Percentiles rank a stretch among this genome's conserved stretches.
These are phyloP conservation scores for Tubosaeta brunneosetosa DNA, from an alignment of 768 basidiomycete genomes.

Conservation along the genomic window DNA sequence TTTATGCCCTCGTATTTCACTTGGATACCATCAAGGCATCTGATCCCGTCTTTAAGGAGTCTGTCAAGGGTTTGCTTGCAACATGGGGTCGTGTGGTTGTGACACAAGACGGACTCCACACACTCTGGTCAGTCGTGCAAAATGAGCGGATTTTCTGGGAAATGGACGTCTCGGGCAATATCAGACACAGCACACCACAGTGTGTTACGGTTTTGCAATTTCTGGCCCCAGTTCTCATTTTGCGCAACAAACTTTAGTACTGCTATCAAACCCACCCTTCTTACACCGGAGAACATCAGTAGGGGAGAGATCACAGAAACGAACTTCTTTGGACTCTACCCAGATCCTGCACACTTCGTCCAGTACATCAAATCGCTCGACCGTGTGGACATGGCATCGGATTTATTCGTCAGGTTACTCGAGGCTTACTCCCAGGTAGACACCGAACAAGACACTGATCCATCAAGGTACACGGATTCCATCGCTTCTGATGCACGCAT, in stretches of 20 bases:
- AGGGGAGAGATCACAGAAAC: constrained; percentile 37
- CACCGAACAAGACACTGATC: constrained; percentile 17
- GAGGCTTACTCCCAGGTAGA: constrained; percentile 53
- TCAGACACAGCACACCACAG: constrained; percentile 37
- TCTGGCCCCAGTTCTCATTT: neutral
- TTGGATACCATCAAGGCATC: constrained; percentile 52
- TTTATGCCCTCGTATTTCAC: constrained; percentile 61
- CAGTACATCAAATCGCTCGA: constrained; percentile 59
- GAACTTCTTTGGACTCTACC: constrained; percentile 63
- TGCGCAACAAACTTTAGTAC: constrained; percentile 2
- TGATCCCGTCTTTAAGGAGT: constrained; percentile 61
- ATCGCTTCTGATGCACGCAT: neutral
- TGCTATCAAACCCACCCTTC: constrained; percentile 36
- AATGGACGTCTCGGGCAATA: constrained; percentile 50
- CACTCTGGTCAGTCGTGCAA: constrained; percentile 57
- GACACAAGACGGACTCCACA: constrained; percentile 45
- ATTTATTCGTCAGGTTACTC: constrained; percentile 68
- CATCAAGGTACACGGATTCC: constrained; percentile 17
- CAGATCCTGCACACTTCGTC: constrained; percentile 70
- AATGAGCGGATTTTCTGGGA: constrained; percentile 52
- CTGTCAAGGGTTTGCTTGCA: constrained; percentile 53
- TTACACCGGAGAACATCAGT: constrained; percentile 49
- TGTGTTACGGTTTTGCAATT: constrained; percentile 29
- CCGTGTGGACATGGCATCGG: constrained; percentile 65
- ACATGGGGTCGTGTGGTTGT: constrained; percentile 75